Evolutionary conservation across 345 rosid genomes (phyloP).

Genomic region (Clausena lansium): DNA sequence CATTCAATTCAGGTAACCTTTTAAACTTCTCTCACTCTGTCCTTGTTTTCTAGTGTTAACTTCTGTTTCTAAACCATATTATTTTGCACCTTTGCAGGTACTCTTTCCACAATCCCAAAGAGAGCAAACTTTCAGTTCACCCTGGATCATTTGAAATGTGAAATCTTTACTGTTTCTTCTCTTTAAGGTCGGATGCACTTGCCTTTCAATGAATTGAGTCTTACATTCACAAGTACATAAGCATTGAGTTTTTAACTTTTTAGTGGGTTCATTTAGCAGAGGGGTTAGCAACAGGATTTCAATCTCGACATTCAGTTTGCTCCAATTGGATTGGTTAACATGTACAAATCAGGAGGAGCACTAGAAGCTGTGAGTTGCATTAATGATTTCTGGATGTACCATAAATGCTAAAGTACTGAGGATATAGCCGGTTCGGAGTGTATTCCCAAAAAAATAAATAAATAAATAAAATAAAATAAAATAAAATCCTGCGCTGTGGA

Average conservation of each 20-base stretch:
- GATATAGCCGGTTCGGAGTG: conserved; percentile 14
- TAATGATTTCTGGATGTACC: not conserved
- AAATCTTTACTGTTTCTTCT: not conserved
- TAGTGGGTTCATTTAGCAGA: too few species aligned
- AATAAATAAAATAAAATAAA: not conserved
- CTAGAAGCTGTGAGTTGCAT: conserved; percentile 4
- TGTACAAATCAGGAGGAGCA: conserved; percentile 33
- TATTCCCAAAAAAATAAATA: conserved; percentile 8
- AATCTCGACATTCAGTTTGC: conserved; percentile 23
- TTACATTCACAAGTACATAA: not conserved
- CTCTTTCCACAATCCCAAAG: not conserved
- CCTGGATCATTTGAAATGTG: not conserved
- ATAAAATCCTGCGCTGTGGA: not conserved
- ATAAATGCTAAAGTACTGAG: not conserved
- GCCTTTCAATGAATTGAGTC: not conserved
- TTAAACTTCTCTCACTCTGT: not conserved
- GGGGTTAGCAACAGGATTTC: conserved; percentile 4
- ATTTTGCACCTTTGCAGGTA: not conserved
- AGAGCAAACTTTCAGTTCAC: not conserved
- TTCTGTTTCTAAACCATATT: not conserved
- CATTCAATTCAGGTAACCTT: conserved; percentile 13
- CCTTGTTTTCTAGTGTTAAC: not conserved
- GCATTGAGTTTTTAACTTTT: not conserved
- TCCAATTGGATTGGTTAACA: conserved; percentile 32
- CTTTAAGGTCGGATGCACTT: not conserved